Evolutionary conservation across 2,329 filamentous ascomycete genomes (phyloP).

Genomic region (Diaporthe vexans): DNA sequence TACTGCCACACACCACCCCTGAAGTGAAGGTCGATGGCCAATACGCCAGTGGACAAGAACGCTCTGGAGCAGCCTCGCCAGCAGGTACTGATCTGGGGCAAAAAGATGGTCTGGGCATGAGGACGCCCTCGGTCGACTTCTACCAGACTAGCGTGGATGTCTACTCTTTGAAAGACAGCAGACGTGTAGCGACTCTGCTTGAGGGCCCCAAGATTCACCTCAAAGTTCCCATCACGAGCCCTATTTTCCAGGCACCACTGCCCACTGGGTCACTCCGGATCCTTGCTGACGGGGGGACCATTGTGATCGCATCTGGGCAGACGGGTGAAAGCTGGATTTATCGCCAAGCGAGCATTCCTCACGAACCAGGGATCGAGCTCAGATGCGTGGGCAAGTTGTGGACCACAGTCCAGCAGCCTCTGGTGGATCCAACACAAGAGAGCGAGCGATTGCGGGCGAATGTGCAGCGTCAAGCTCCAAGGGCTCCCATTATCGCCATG

Average conservation of each 20-base stretch:
- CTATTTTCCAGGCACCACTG: slow-evolving; percentile 76
- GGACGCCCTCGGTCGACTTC: slow-evolving; percentile 62
- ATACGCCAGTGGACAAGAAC: slow-evolving; percentile 48
- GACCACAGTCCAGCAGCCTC: slow-evolving; percentile 82
- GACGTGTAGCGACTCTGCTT: slow-evolving; percentile 80
- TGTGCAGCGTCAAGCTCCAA: slow-evolving; percentile 59
- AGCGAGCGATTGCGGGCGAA: slow-evolving; percentile 56
- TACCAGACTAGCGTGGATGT: slow-evolving; percentile 93
- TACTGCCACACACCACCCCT: slow-evolving; percentile 60
- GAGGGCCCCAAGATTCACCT: slow-evolving; percentile 75
- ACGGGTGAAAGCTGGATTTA: slow-evolving; percentile 93
- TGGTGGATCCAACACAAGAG: slow-evolving; percentile 63
- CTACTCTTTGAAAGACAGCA: slow-evolving; percentile 85
- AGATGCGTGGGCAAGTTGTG: slow-evolving; percentile 89
- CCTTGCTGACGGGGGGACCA: slow-evolving; percentile 77
- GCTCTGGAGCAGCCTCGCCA: slow-evolving; percentile 56
- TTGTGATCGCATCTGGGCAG: slow-evolving; percentile 82
- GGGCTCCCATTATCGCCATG: slow-evolving; percentile 77
- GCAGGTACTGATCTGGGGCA: slow-evolving; percentile 54
- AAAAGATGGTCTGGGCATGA: slow-evolving; percentile 45
- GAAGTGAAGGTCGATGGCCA: slow-evolving; percentile 53
- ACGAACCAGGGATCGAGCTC: slow-evolving; percentile 62
- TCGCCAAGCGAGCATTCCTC: slow-evolving; percentile 60
- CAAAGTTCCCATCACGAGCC: slow-evolving; percentile 70
- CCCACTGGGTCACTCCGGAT: slow-evolving; percentile 82